phyloP scores from a whole-genome alignment of 2,329 filamentous ascomycete genomes.

The Cytospora paraplurivora region DNA sequence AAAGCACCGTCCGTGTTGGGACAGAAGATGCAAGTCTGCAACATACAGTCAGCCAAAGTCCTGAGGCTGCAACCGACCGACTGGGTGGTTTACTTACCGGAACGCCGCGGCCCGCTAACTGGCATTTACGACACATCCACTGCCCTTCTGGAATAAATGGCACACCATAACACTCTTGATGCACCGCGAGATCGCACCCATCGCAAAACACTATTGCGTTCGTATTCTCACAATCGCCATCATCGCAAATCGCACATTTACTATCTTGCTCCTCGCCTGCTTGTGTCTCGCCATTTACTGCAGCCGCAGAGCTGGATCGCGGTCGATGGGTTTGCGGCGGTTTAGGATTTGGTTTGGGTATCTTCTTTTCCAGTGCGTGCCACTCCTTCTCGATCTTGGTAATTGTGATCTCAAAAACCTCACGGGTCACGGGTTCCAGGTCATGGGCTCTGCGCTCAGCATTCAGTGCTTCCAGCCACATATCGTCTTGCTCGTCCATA shows the following conservation, averaged over 20 bases:
- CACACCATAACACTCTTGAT: slow-evolving; percentile 98
- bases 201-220: slow-evolving; percentile 99
- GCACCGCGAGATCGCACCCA: slow-evolving; percentile 93
- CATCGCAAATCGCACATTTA: slow-evolving; percentile 96
- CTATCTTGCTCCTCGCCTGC: slow-evolving; percentile 93
- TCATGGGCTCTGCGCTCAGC: slow-evolving; percentile 71
- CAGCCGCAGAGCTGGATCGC: slow-evolving; percentile 88
- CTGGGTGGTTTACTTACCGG: slow-evolving; percentile 58
- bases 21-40: slow-evolving; percentile 91
- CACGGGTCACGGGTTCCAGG: slow-evolving; percentile 82
- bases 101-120: slow-evolving; percentile 88
- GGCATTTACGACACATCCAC: slow-evolving; percentile 96
- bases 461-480: slow-evolving; percentile 90
- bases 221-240: slow-evolving; percentile 98
- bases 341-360: slow-evolving; percentile 95
- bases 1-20: slow-evolving; percentile 97
- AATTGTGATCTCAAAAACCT: slow-evolving; percentile 96
- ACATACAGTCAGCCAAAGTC: slow-evolving; percentile 20
- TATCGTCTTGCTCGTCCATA: slow-evolving; percentile 99
- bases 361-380: slow-evolving; percentile 93
- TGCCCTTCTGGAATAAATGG: slow-evolving; percentile 98
- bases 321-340: slow-evolving; percentile 93
- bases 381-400: slow-evolving; percentile 99
- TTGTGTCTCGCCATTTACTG: slow-evolving; percentile 89
- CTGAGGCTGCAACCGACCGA: neutral